Evolutionary conservation across 2,329 filamentous ascomycete species (phyloP), one percentile per base, ranked within the genome.

Genomic region (Coleophoma eucalyptorum): DNA sequence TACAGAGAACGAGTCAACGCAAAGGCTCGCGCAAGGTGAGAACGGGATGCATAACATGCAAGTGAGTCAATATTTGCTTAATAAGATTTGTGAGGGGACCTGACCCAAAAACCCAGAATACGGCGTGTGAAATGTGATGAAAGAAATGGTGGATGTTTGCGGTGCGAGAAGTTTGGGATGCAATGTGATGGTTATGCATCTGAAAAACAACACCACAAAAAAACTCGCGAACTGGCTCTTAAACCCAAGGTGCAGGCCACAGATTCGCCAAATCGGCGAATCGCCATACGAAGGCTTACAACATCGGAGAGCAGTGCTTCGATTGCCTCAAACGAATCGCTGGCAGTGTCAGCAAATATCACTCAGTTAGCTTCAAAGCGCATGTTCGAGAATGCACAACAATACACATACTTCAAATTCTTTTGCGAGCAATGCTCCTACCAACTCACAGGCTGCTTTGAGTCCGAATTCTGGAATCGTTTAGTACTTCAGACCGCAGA

Each of bases 121-220:
- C 71, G 80, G 55, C 75, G 78, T 47, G 83, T 85, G 55, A 85
- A 85, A 63, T 85, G 82, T 61, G 82, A 84, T 61, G 82, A 86
- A 65, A 69, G 64, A 56, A 77, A 81, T 38, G 81, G 81, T 5
- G 67, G 70, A 12, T 84, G 81, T 62, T 71, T 73, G 11, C 77
- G 81, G 62, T 85, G 81, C 58, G 67, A 77, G 34, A 74, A 76
- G 43, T 79, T 79, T 50, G 79, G 76, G 55, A 82, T 77, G 57
- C 57, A 60, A 13, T 86, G 83, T 65, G 69, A 72, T 16, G 81
- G 83, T 55, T 86, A 86, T 57, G 79, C 16, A 4, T 20, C 18
- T 8, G 35, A 49, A 38, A 20, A 5, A 5, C 3, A 38, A 18
- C 13, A n/a, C 12, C 15, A 4, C 16, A 15, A 15, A n/a, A 16